A percentile compares a stretch with the other conserved stretches of the same genome.
phyloP scores from a whole-genome alignment of 1,284 basidiomycete genomes.

The Apiotrichum montevideense region DNA sequence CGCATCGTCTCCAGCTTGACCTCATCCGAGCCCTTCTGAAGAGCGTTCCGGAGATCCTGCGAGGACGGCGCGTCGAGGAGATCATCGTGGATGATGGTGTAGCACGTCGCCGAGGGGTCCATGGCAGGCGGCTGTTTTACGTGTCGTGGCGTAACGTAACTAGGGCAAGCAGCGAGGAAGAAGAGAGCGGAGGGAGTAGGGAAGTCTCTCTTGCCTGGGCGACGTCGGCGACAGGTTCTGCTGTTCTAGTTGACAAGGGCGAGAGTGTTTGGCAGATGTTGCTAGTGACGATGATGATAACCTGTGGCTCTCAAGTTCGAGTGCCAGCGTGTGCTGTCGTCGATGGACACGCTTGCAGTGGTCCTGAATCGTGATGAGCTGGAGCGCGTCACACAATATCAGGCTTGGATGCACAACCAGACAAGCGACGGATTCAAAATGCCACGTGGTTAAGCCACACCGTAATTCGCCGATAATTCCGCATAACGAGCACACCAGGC shows the following conservation, averaged over 20 bases:
- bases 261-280: background rate
- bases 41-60: constrained; percentile 73
- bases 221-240: background rate
- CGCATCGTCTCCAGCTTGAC: constrained; percentile 95
- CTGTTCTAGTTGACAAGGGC: background rate
- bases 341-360: background rate
- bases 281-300: background rate
- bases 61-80: constrained; percentile 66
- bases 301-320: too few species aligned
- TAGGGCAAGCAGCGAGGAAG: background rate
- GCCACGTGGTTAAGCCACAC: background rate
- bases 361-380: background rate
- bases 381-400: background rate
- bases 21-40: constrained; percentile 91
- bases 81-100: constrained; percentile 77
- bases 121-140: constrained; percentile 27
- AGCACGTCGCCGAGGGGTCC: constrained; percentile 55
- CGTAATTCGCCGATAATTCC: background rate
- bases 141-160: background rate
- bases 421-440: background rate
- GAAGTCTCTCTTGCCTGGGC: too few species aligned
- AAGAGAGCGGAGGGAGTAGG: too few species aligned
- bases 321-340: too few species aligned
- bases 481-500: background rate
- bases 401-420: too few species aligned